Conservation (phyloP, 2,329 filamentous ascomycete genomes). For the Achaetomium macrosporum region DNA sequence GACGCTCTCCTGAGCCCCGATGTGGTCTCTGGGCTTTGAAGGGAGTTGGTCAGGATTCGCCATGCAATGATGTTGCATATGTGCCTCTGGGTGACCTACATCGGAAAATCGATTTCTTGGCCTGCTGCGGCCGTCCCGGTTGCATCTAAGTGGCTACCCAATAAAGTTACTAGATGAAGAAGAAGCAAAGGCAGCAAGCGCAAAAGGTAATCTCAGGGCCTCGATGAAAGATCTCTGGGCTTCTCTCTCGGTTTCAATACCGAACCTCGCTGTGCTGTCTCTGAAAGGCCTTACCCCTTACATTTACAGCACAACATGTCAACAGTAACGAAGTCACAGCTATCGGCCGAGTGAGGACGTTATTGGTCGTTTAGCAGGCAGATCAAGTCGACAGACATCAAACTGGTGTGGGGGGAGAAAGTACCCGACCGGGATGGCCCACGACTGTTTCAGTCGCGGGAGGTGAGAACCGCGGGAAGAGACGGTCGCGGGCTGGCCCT, state of each 20-base stretch:
- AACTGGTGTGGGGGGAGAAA: too few relatives aligned
- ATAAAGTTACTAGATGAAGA: slow-evolving; percentile 1
- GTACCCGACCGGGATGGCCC: too few relatives aligned
- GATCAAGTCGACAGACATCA: too few relatives aligned
- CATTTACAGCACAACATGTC: neutral
- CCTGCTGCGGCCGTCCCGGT: slow-evolving; percentile 17
- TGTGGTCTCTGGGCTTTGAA: neutral
- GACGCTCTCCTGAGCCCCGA: neutral
- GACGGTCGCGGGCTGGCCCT: slow-evolving; percentile 3
- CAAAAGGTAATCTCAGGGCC: slow-evolving; percentile 10
- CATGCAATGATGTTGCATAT: neutral
- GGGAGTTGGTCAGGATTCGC: neutral
- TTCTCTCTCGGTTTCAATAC: too few relatives aligned
- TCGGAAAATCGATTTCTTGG: slow-evolving; percentile 17
- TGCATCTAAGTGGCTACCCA: slow-evolving; percentile 8
- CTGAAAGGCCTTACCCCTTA: neutral
- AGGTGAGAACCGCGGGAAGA: slow-evolving; percentile 2
- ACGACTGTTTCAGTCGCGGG: slow-evolving; percentile 13
- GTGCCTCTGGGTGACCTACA: slow-evolving; percentile 1
- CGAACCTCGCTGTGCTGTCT: neutral
- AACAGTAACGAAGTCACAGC: too few relatives aligned
- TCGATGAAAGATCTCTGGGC: slow-evolving; percentile 5
- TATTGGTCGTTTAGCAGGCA: too few relatives aligned
- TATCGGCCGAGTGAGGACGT: too few relatives aligned
- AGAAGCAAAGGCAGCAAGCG: slow-evolving; percentile 15